Evolutionary conservation across 2,329 filamentous ascomycete species (phyloP), one percentile per base, ranked within the genome.

Genomic region (Colletotrichum sp.): DNA sequence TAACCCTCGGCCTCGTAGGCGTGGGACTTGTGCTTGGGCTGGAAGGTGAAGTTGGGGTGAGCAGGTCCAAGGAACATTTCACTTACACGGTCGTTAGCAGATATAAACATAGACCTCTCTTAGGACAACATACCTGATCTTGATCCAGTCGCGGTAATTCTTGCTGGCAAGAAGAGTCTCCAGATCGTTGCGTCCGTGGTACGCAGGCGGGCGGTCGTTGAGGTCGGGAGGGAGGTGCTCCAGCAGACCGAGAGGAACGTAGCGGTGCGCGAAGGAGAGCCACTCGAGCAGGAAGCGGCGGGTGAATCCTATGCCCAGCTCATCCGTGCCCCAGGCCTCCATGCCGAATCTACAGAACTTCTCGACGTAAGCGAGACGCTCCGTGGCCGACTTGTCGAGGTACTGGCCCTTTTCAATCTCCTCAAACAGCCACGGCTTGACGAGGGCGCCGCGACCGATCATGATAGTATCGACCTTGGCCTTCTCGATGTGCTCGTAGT

Each of bases 351-450:
- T 93, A 71, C 92, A 94, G 83, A 98, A 99, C 81, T 96, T 95
- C 85, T 98, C 95, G 44, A 99, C 89, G 81, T 98, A 96, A 44
- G 88, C 87, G 34, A 99, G 90, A 74, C 97, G 94, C 87, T 99
- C 96, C 7, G 93, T 90, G 4, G 96, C 94, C 5, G 95, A 95
- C 85, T 99, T 99, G 88, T 99, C 97, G 52, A 99, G 91, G 83
- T 99, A 98, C 85, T 99, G 97, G 7, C 95, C 94, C 78, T 93
- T 91, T 79, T 95, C 92, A 71, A 99, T 99, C 86, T 99, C 97
- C 85, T 99, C 97, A 82, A 99, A 99, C 78, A 99, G 89, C 97
- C 97, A 99, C 1, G 97, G 97, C 87, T 99, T 99, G 86, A 99
- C 95, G 75, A 99, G 90, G 12, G 97, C 97, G 72, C 97, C 97